Conservation (phyloP, 2,329 filamentous ascomycete genomes). For the Aspergillus phoenicis region DNA sequence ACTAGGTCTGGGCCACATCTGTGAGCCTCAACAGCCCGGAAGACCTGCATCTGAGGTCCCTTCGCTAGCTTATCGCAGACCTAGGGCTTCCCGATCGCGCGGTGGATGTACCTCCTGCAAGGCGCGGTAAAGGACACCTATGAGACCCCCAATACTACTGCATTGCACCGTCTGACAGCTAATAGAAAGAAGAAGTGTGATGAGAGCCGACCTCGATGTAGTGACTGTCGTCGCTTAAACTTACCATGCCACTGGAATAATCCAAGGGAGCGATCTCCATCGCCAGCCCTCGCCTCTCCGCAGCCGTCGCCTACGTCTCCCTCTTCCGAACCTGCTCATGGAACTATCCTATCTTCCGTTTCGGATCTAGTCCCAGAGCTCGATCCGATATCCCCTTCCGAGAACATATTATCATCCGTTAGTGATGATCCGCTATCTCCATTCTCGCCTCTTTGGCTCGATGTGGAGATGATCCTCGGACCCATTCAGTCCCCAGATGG, state of each 20-base stretch:
- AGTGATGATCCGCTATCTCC: not conserved
- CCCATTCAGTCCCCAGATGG: conserved; percentile 14
- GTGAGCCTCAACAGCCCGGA: conserved; percentile 21
- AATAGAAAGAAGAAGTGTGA: conserved; percentile 31
- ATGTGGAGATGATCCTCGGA: conserved; percentile 8
- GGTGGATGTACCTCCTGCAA: conserved; percentile 32
- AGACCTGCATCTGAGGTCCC: conserved; percentile 3
- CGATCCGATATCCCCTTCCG: conserved; percentile 1
- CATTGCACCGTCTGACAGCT: too few species aligned
- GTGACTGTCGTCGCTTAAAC: conserved; percentile 31
- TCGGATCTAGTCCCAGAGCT: not conserved
- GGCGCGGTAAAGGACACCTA: conserved; percentile 18
- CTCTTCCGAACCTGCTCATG: conserved; percentile 7
- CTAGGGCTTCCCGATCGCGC: conserved; percentile 29
- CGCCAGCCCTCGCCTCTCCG: too few species aligned
- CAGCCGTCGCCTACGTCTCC: not conserved
- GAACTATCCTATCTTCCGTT: not conserved
- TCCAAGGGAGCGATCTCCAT: too few species aligned
- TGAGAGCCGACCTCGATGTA: conserved; percentile 27
- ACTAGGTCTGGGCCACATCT: conserved; percentile 27
- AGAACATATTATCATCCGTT: not conserved
- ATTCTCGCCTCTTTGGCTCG: conserved; percentile 14
- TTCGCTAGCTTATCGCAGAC: conserved; percentile 16
- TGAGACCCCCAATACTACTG: not conserved
- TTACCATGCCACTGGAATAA: conserved; percentile 24